A percentile compares a stretch with the other conserved stretches of the same genome.
Conservation (phyloP, 1,284 basidiomycete genomes). For the Sanguinoderma infundibulare region DNA sequence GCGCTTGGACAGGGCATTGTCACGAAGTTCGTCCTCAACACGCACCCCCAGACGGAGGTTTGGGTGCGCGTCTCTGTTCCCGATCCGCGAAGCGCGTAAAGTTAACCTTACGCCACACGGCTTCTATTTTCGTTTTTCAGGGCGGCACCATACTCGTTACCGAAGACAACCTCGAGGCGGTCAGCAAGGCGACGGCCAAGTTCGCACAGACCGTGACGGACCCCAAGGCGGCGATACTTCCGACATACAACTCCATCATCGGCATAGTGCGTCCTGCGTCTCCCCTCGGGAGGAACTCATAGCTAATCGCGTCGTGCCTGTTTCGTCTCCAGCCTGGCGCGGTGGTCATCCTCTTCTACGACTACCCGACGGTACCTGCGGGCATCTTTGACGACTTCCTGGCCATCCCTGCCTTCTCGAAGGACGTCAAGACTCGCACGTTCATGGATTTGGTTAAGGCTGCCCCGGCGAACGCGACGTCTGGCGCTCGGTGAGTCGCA, state of each 20-base stretch:
- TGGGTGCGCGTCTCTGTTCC: slow-evolving; percentile 50
- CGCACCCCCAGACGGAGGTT: slow-evolving; percentile 57
- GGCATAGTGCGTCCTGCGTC: slow-evolving; percentile 40
- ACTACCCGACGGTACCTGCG: slow-evolving; percentile 43
- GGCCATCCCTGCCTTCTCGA: slow-evolving; percentile 35
- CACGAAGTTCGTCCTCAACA: slow-evolving; percentile 58
- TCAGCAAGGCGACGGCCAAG: slow-evolving; percentile 51
- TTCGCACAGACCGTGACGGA: slow-evolving; percentile 54
- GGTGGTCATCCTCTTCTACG: slow-evolving; percentile 44
- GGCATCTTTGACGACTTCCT: slow-evolving; percentile 50
- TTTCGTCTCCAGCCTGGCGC: slow-evolving; percentile 22
- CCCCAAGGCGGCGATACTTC: slow-evolving; percentile 64
- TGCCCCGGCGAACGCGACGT: slow-evolving; percentile 46
- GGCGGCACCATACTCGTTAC: slow-evolving; percentile 56
- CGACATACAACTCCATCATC: slow-evolving; percentile 53
- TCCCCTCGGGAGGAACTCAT: neutral
- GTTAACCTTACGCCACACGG: neutral
- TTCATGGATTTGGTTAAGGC: slow-evolving; percentile 44
- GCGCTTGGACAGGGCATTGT: slow-evolving; percentile 55
- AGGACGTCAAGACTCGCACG: slow-evolving; percentile 39
- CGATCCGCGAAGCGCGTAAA: neutral
- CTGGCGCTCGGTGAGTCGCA: slow-evolving; percentile 42
- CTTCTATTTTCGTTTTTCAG: slow-evolving; percentile 38
- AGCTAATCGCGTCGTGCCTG: neutral
- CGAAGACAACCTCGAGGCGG: slow-evolving; percentile 38